Conservation (phyloP, 371 early-diverging fungal genomes). For the Nematocida parisii region DNA sequence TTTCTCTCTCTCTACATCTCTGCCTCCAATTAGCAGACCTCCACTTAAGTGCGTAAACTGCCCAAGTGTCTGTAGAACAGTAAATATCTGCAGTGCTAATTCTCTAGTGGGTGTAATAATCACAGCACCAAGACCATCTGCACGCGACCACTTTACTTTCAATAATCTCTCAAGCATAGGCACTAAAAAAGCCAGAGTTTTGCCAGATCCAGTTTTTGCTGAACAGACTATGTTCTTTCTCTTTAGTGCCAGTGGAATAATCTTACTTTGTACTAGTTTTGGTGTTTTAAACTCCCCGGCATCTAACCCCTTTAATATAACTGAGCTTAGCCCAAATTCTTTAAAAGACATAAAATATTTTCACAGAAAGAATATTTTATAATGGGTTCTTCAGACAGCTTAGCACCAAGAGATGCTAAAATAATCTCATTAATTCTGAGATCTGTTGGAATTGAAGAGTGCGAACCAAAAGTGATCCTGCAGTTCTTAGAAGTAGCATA, state of each 20-base stretch:
- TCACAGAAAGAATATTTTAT: not conserved
- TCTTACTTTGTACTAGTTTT: constrained; percentile 84
- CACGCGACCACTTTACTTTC: constrained; percentile 18
- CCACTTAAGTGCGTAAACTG: constrained; percentile 75
- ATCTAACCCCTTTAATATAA: constrained; percentile 26
- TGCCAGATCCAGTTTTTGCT: constrained; percentile 97
- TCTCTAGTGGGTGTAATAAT: constrained; percentile 94
- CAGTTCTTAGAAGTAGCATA: constrained; percentile 90
- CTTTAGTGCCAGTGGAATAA: constrained; percentile 89
- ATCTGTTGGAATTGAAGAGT: constrained; percentile 84
- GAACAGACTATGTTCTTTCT: constrained; percentile 93
- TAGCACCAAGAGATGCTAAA: constrained; percentile 80
- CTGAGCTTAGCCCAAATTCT: constrained; percentile 6
- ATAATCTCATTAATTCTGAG: constrained; percentile 83
- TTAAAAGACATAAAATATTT: constrained; percentile 54
- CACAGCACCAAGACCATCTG: constrained; percentile 71
- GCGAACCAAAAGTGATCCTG: constrained; percentile 87
- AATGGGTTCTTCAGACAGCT: constrained; percentile 63
- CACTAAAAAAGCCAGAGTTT: constrained; percentile 93
- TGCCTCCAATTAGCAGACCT: constrained; percentile 87
- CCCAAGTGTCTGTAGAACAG: constrained; percentile 82
- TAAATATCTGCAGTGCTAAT: constrained; percentile 89
- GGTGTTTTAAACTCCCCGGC: constrained; percentile 23
- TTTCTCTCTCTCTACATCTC: constrained; percentile 86
- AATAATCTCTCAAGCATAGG: constrained; percentile 84